Conservation (phyloP, 768 basidiomycete genomes). For the Chalciporus pseudorubinellus region DNA sequence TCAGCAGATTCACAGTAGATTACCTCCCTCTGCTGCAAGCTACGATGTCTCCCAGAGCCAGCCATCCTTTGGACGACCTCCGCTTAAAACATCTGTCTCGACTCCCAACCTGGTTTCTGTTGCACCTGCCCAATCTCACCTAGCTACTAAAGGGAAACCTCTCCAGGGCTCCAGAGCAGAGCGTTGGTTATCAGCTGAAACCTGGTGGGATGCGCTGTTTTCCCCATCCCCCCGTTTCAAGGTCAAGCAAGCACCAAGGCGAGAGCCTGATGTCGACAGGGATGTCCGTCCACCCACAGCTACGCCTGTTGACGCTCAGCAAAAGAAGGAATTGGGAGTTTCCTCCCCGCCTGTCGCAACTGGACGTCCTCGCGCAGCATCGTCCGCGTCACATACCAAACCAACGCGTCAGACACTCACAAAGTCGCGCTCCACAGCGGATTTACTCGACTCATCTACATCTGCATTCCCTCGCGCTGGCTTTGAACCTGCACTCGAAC, state of each 20-base stretch:
- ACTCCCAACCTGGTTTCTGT: conserved; percentile 57
- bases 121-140: conserved; percentile 8
- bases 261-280: conserved; percentile 16
- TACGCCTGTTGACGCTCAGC: conserved; percentile 36
- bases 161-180: conserved; percentile 42
- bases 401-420: conserved; percentile 1
- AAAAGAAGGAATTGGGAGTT: neutral
- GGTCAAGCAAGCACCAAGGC: conserved; percentile 37
- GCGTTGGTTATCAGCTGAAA: conserved; percentile 70
- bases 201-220: conserved; percentile 78
- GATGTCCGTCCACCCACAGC: conserved; percentile 50
- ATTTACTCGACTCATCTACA: conserved; percentile 12
- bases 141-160: conserved; percentile 20
- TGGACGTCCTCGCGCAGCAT: conserved; percentile 23
- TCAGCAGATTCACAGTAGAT: conserved; percentile 4
- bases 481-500: conserved; percentile 22
- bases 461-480: conserved; percentile 1
- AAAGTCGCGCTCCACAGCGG: conserved; percentile 24
- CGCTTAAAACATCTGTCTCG: conserved; percentile 56
- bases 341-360: conserved; percentile 10
- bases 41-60: conserved; percentile 3
- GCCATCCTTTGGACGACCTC: neutral
- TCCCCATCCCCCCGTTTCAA: conserved; percentile 75
- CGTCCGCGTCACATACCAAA: conserved; percentile 3
- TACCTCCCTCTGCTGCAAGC: neutral